These are phyloP conservation scores for Sporobolus alterniflorus DNA, from an alignment of 202 grass and related monocot genomes.

Conservation along the genomic window DNA sequence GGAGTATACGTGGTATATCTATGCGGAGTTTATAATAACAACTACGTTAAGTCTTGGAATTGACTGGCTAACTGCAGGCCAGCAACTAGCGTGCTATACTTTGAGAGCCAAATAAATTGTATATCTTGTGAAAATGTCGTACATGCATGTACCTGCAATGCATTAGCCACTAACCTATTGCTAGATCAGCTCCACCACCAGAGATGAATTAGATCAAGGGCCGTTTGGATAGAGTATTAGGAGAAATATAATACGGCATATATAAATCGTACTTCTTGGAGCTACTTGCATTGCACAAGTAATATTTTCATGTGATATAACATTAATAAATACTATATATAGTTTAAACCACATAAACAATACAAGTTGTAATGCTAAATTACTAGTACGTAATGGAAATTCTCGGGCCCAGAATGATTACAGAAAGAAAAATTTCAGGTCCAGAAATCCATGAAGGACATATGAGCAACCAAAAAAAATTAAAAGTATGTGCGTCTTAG, in stretches of 20 bases:
- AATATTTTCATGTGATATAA: neutral
- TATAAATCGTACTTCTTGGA: neutral
- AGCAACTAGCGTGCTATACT: neutral
- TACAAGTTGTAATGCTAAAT: neutral
- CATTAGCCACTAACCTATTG: too few relatives aligned
- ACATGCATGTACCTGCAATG: neutral
- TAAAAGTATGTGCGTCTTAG: neutral
- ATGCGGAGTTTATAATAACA: neutral
- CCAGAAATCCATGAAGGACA: neutral
- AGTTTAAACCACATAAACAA: neutral
- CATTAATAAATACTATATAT: too few relatives aligned
- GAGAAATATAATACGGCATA: neutral
- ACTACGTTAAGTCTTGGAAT: neutral
- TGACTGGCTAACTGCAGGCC: slow-evolving; percentile 30
- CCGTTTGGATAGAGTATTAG: too few relatives aligned
- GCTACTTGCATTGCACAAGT: neutral
- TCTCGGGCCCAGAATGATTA: neutral
- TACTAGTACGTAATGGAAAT: neutral
- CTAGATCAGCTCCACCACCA: too few relatives aligned
- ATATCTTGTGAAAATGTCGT: too few relatives aligned
- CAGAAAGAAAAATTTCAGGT: neutral
- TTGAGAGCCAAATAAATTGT: neutral
- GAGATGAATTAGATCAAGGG: too few relatives aligned
- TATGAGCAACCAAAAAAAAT: neutral
- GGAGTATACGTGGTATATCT: neutral